Percentiles rank a stretch among this genome's conserved stretches.
phyloP scores from a whole-genome alignment of 2,329 filamentous ascomycete genomes.

The Colletotrichum kahawae region DNA sequence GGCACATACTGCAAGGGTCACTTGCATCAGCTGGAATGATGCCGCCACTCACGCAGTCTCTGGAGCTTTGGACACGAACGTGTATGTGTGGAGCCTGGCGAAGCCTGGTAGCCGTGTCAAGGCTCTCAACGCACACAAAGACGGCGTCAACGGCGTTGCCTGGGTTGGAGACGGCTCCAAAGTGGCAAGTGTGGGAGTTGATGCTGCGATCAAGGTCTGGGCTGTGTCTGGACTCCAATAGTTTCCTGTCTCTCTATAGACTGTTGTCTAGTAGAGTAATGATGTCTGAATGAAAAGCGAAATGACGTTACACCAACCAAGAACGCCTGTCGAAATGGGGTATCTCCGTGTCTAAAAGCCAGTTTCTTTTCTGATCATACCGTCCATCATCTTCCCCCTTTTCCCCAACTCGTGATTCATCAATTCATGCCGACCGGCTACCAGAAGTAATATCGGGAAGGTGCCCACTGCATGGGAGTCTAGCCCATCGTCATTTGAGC shows the following conservation, averaged over 20 bases:
- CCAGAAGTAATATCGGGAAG: not conserved
- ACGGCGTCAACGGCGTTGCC: slow-evolving; percentile 86
- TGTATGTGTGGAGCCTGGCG: slow-evolving; percentile 88
- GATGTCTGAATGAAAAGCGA: slow-evolving; percentile 8
- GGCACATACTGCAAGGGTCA: slow-evolving; percentile 63
- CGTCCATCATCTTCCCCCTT: not conserved
- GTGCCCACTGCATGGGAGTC: slow-evolving; percentile 14
- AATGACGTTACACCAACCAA: slow-evolving; percentile 1
- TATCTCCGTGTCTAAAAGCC: slow-evolving; percentile 13
- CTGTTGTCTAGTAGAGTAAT: not conserved
- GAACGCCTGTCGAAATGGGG: slow-evolving; percentile 3
- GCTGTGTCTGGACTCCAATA: slow-evolving; percentile 62
- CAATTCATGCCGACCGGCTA: not conserved
- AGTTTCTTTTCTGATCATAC: not conserved
- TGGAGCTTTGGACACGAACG: slow-evolving; percentile 87
- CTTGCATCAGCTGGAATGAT: slow-evolving; percentile 75
- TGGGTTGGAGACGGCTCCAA: slow-evolving; percentile 73
- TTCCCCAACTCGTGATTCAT: not conserved
- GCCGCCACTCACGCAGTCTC: slow-evolving; percentile 80
- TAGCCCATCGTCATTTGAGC: slow-evolving; percentile 45
- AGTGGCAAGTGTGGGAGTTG: slow-evolving; percentile 81
- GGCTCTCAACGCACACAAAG: slow-evolving; percentile 89
- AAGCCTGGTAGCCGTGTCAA: slow-evolving; percentile 87
- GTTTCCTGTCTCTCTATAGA: not conserved
- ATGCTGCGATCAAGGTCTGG: slow-evolving; percentile 94